Evolutionary conservation across 495 filamentous ascomycete genomes (phyloP).

Genomic region (Hypoxylon fuscum): DNA sequence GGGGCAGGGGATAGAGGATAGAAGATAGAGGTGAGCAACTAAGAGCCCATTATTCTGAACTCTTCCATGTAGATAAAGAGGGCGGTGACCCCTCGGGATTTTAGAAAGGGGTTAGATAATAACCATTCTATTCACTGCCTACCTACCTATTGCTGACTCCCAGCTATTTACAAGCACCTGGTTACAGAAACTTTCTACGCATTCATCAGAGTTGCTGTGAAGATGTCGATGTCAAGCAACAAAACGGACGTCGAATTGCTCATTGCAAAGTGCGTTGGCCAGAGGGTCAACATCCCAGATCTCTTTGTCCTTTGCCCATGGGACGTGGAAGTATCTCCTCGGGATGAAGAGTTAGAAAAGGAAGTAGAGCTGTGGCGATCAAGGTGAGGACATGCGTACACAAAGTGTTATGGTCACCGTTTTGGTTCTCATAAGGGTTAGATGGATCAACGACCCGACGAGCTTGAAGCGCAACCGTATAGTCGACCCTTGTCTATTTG

Average conservation of each 20-base stretch:
- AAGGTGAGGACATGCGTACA: constrained; percentile 2
- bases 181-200: too few relatives aligned
- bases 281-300: constrained; percentile 14
- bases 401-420: background rate
- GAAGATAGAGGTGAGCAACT: too few relatives aligned
- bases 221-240: background rate
- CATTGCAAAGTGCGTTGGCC: constrained; percentile 19
- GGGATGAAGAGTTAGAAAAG: constrained; percentile 1
- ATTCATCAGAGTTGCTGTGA: too few relatives aligned
- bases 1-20: too few relatives aligned
- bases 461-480: constrained; percentile 19
- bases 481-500: constrained; percentile 20
- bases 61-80: too few relatives aligned
- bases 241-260: constrained; percentile 11
- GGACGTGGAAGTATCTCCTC: background rate
- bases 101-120: too few relatives aligned
- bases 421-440: constrained; percentile 1
- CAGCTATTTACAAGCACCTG: too few relatives aligned
- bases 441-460: constrained; percentile 14
- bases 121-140: too few relatives aligned
- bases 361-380: constrained; percentile 22
- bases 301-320: constrained; percentile 20
- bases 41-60: too few relatives aligned
- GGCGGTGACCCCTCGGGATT: too few relatives aligned
- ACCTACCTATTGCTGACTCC: too few relatives aligned